phyloP scores from a whole-genome alignment of 1,139 yeast species.

The Pneumocystis murina region DNA sequence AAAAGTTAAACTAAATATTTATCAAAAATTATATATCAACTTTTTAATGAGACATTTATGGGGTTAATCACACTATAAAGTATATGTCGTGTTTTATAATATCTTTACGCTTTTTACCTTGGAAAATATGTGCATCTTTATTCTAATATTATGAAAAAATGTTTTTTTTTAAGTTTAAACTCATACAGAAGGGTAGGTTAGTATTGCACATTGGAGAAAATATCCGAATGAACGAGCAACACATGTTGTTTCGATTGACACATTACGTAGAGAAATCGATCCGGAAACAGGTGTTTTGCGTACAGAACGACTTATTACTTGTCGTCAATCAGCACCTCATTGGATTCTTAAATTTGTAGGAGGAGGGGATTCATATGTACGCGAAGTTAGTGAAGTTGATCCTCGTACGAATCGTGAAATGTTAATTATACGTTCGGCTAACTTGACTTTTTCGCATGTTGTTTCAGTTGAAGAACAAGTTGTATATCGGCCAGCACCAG shows the following conservation, averaged over 20 bases:
- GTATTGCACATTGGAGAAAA: constrained; percentile 93
- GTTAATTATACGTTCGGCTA: constrained; percentile 37
- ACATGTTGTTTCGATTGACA: constrained; percentile 93
- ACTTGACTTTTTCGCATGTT: constrained; percentile 65
- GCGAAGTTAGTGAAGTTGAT: constrained; percentile 83
- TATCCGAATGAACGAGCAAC: constrained; percentile 86
- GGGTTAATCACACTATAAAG: no score
- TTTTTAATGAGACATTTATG: no score
- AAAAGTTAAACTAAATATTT: no score
- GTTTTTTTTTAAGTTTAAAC: not conserved
- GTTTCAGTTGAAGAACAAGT: constrained; percentile 78
- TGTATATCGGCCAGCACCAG: constrained; percentile 52
- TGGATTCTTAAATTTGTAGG: constrained; percentile 73
- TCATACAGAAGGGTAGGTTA: constrained; percentile 37
- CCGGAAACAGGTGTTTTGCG: constrained; percentile 41
- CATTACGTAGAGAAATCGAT: constrained; percentile 55
- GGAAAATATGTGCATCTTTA: no score
- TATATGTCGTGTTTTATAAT: no score
- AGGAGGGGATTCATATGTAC: constrained; percentile 61
- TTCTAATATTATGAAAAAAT: no score
- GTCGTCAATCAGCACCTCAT: constrained; percentile 71
- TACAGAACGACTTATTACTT: constrained; percentile 79
- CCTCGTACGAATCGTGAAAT: constrained; percentile 46
- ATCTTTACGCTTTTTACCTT: no score
- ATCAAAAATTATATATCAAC: no score